phyloP scores from a whole-genome alignment of 768 basidiomycete genomes.

The Trametes coccinea region DNA sequence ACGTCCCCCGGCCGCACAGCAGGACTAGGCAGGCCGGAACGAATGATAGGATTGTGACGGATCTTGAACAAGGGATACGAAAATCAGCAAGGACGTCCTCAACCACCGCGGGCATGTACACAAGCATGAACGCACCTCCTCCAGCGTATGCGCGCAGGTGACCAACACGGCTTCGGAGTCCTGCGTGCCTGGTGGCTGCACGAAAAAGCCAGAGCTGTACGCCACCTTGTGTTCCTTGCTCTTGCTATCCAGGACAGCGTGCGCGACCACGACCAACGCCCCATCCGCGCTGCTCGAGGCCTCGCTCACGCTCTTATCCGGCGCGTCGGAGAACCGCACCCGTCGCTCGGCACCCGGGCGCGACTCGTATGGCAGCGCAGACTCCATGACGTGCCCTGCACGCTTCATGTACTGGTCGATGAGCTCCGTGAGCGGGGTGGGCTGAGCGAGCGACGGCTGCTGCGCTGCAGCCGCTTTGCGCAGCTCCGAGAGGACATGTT shows the following conservation, averaged over 20 bases:
- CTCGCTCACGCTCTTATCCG: background rate
- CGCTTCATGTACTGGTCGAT: slow-evolving; percentile 45
- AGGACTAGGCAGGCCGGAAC: slow-evolving; percentile 14
- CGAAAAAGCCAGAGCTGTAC: slow-evolving; percentile 58
- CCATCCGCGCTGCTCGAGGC: slow-evolving; percentile 26
- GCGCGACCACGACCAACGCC: slow-evolving; percentile 52
- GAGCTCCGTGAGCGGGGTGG: slow-evolving; percentile 32
- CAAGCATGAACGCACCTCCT: slow-evolving; percentile 45
- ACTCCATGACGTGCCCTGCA: slow-evolving; percentile 43
- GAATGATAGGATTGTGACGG: slow-evolving; percentile 36
- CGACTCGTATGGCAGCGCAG: slow-evolving; percentile 53
- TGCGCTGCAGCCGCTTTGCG: slow-evolving; percentile 3
- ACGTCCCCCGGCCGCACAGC: slow-evolving; percentile 18
- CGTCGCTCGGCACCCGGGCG: slow-evolving; percentile 38
- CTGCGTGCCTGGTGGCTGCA: slow-evolving; percentile 36
- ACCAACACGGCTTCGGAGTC: slow-evolving; percentile 42
- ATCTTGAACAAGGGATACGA: slow-evolving; percentile 31
- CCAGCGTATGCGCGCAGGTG: slow-evolving; percentile 64
- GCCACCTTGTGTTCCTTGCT: slow-evolving; percentile 45
- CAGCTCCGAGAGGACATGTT: slow-evolving; percentile 27
- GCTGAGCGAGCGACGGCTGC: background rate
- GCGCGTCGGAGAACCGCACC: slow-evolving; percentile 25
- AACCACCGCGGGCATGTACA: background rate
- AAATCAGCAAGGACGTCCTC: background rate
- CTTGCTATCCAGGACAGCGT: slow-evolving; percentile 40